Conservation (phyloP, 129 eudicot genomes). For the Artemisia argyi region DNA sequence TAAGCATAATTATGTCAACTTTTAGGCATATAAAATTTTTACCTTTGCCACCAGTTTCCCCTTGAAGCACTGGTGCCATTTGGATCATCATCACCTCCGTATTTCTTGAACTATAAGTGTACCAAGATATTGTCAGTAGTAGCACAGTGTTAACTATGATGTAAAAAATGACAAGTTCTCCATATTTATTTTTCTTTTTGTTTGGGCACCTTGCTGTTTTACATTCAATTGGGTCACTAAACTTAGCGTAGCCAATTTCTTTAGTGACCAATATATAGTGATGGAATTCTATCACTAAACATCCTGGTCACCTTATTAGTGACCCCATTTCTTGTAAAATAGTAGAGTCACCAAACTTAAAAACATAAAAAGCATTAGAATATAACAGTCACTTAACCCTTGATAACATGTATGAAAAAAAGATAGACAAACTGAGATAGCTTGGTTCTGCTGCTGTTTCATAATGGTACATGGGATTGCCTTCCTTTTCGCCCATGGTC, state of each 20-base stretch:
- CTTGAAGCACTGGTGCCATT: constrained; percentile 59
- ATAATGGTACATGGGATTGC: constrained; percentile 34
- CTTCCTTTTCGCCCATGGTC: constrained; percentile 38
- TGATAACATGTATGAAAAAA: background rate
- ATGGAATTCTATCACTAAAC: too few species aligned
- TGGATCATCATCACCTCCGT: constrained; percentile 52
- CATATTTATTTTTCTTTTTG: too few species aligned
- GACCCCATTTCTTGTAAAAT: too few species aligned
- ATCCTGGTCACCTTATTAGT: too few species aligned
- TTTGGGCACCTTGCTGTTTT: too few species aligned
- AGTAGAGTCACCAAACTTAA: too few species aligned
- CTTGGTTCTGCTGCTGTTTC: constrained; percentile 50
- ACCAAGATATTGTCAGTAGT: constrained; percentile 12
- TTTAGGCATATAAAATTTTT: background rate
- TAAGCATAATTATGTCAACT: constrained; percentile 2
- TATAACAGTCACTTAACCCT: too few species aligned
- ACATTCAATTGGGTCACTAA: too few species aligned
- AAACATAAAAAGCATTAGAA: too few species aligned
- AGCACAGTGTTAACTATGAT: background rate
- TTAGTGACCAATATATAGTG: too few species aligned
- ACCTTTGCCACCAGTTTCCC: constrained; percentile 99
- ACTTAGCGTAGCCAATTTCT: too few species aligned
- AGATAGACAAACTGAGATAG: constrained; percentile 66
- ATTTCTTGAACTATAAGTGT: constrained; percentile 54
- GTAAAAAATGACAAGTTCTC: background rate